Conservation (phyloP, 345 rosid genomes). For the Stellera chamaejasme region DNA sequence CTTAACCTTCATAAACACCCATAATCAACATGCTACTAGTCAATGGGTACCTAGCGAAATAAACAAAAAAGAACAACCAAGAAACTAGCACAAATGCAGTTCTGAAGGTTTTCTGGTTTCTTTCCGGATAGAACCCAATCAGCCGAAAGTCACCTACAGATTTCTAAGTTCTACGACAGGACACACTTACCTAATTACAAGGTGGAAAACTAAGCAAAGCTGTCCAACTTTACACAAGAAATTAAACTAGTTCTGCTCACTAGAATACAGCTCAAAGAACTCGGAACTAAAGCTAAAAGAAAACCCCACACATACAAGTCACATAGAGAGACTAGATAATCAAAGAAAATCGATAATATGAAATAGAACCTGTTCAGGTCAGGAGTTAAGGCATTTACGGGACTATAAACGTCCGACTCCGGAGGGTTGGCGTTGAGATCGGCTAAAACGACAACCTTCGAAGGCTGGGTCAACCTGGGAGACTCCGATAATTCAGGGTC, state of each 20-base stretch:
- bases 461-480: constrained; percentile 27
- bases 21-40: not conserved
- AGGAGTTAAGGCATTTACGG: constrained; percentile 26
- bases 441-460: constrained; percentile 63
- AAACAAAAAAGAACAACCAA: no score
- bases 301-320: not conserved
- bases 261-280: not conserved
- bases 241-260: no score
- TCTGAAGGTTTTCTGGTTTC: no score
- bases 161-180: not conserved
- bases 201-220: no score
- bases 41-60: no score
- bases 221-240: no score
- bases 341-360: not conserved
- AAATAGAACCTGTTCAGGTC: constrained; percentile 35
- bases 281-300: not conserved
- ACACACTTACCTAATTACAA: no score
- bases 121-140: not conserved
- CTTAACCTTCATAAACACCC: constrained; percentile 26
- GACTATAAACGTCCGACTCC: constrained; percentile 47
- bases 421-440: constrained; percentile 94
- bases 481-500: constrained; percentile 10
- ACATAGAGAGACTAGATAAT: no score
- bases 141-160: not conserved
- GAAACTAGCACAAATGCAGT: no score